Conservation (phyloP, 164 flowering plant species). For the Vitis vinifera region DNA sequence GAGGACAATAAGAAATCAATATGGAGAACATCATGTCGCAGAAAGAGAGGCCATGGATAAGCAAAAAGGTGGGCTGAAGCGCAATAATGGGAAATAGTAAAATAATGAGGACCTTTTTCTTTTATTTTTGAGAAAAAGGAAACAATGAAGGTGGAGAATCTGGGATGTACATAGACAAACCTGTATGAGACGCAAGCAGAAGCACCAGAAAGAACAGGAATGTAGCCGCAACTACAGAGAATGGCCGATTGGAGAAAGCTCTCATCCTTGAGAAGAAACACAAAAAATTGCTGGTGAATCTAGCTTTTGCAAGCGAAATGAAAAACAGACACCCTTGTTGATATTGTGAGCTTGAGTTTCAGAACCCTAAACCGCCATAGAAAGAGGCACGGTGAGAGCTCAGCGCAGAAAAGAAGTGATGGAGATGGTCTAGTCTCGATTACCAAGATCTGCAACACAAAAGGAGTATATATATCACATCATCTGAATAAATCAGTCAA, state of each 20-base stretch:
- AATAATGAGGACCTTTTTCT: not conserved
- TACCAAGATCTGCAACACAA: conserved; percentile 3
- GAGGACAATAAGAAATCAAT: not conserved
- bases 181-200: conserved; percentile 7
- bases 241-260: conserved; percentile 5
- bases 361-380: no score
- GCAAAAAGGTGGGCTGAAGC: not conserved
- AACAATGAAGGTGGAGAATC: not conserved
- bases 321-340: no score
- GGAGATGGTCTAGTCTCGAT: no score
- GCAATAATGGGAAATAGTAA: not conserved
- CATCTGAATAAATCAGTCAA: not conserved
- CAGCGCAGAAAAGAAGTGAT: not conserved
- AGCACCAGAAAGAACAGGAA: conserved; percentile 7
- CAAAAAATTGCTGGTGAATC: no score
- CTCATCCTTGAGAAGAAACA: not conserved
- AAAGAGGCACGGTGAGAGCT: not conserved
- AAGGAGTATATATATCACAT: conserved; percentile 17
- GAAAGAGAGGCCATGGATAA: conserved; percentile 8
- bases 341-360: no score
- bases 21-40: not conserved
- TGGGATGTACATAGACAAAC: conserved; percentile 11
- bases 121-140: not conserved
- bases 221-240: conserved; percentile 7
- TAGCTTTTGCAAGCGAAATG: no score